Base-by-base conservation (phyloP, 768 basidiomycete genomes). In the Hericium rajendrae region DNA sequence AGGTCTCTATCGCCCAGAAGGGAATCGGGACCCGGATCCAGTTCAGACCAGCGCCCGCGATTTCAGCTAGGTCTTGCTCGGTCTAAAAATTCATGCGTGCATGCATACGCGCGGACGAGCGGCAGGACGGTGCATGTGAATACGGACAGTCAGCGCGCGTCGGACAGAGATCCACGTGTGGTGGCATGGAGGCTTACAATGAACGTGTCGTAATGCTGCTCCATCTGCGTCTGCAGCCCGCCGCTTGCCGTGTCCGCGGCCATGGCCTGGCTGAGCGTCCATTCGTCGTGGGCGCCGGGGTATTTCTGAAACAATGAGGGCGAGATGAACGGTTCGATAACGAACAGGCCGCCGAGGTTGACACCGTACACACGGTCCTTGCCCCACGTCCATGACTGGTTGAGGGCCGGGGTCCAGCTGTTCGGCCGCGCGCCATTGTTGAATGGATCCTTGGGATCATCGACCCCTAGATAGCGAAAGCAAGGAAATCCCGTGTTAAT, bases 31-130 rank as follows among this genome's bases (percentile, higher is more conserved):
- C 72, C 3, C 91, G 81, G 48, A 95, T 71, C 79, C 87, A 94
- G 71, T 92, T 94, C 54, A 94, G 72, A 1, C 93, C 93, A 28
- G 91, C 92, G 24, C 82, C 87, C 48, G 93, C 91, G 59, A 97
- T 94, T 67, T 85, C 74, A 39, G 92, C 92, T 59, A 94, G 84
- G 72, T 95, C 93, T 72, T 88, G 74, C 68, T 94, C 91, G 55
- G 88, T 94, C 89, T 93, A 68, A 26, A 53, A 12, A 38, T 10
- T 37, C 32, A 59, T 26, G 57, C 40, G 39, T 46, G 16, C 18
- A 41, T 37, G 20, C 40, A 26, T 37, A 53, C 16, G 32, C n/a
- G 54, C 18, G 43, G 22, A 18, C 18, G 9, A 28, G 9, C 18
- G n/a, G 54, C 39, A 16, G 18, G 20, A 15, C 48, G 26, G 24